Evolutionary conservation across 805 yeast genomes (phyloP).

Genomic region (Teunomyces gatunensis): DNA sequence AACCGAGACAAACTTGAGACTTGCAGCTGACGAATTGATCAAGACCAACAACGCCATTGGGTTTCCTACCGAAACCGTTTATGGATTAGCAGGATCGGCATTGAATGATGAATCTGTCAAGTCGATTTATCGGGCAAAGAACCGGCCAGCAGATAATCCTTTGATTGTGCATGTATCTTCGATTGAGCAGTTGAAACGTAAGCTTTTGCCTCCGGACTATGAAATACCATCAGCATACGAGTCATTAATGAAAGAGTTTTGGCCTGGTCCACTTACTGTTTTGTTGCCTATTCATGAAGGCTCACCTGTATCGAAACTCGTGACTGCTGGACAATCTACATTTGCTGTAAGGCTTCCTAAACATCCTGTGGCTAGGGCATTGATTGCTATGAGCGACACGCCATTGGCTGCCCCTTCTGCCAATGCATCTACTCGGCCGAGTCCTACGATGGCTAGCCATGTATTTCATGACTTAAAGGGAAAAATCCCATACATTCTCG

Average conservation of each 20-base stretch:
- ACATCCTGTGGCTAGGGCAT: conserved; percentile 86
- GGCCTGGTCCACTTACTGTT: conserved; percentile 97
- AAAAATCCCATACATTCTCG: conserved; percentile 77
- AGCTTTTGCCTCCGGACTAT: conserved; percentile 47
- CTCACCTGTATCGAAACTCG: conserved; percentile 62
- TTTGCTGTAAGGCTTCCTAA: conserved; percentile 90
- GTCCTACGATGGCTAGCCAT: conserved; percentile 87
- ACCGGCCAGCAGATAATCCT: conserved; percentile 95
- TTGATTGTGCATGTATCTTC: conserved; percentile 87
- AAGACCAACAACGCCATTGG: conserved; percentile 67
- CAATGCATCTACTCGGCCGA: conserved; percentile 91
- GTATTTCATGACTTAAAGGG: conserved; percentile 79
- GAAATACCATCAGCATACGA: conserved; percentile 68
- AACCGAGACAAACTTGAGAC: conserved; percentile 48
- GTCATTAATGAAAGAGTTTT: conserved; percentile 62
- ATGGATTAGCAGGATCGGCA: conserved; percentile 91
- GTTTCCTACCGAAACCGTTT: conserved; percentile 96
- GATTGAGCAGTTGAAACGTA: conserved; percentile 61
- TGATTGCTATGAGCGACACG: conserved; percentile 77
- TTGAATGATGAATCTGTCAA: conserved; percentile 67
- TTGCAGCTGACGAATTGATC: conserved; percentile 59
- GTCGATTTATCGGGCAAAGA: conserved; percentile 82
- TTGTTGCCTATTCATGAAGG: conserved; percentile 57
- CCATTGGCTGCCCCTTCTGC: conserved; percentile 99
- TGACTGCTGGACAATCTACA: conserved; percentile 85